phyloP scores from a whole-genome alignment of 805 yeast genomes.

The Yamadazyma insecticola region DNA sequence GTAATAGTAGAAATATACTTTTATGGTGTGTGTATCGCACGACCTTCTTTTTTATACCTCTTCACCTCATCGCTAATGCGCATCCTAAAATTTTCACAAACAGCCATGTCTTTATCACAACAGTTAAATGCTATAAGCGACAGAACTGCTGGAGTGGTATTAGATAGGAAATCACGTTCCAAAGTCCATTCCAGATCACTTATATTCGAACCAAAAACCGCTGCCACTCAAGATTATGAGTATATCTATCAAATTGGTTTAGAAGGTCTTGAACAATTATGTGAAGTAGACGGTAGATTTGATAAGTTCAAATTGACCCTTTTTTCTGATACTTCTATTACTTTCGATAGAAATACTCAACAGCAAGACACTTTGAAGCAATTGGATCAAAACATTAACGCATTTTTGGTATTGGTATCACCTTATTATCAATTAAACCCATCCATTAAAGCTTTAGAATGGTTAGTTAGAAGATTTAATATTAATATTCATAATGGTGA shows the following conservation, averaged over 20 bases:
- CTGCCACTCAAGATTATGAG: constrained; percentile 93
- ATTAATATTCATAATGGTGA: constrained; percentile 81
- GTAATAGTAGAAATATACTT: no score
- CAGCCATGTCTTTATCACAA: constrained; percentile 64
- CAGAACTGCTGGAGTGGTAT: constrained; percentile 64
- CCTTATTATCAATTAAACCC: constrained; percentile 75
- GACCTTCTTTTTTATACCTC: no score
- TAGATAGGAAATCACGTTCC: constrained; percentile 83
- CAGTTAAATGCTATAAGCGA: constrained; percentile 72
- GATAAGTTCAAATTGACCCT: constrained; percentile 62
- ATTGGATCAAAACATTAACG: constrained; percentile 68
- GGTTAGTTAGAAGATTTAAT: constrained; percentile 90
- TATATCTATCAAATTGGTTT: constrained; percentile 64
- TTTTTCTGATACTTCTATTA: constrained; percentile 77
- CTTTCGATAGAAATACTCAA: constrained; percentile 79
- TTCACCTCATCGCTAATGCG: no score
- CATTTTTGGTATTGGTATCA: constrained; percentile 68
- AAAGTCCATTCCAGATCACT: constrained; percentile 86
- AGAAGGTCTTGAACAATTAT: constrained; percentile 74
- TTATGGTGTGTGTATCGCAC: not conserved
- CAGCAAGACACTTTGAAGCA: constrained; percentile 70
- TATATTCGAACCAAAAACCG: constrained; percentile 78
- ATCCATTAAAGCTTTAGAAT: constrained; percentile 80
- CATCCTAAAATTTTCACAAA: no score
- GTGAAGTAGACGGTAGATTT: constrained; percentile 71